Conservation (phyloP, 2,329 filamentous ascomycete species). For the Penicillium vulpinum region DNA sequence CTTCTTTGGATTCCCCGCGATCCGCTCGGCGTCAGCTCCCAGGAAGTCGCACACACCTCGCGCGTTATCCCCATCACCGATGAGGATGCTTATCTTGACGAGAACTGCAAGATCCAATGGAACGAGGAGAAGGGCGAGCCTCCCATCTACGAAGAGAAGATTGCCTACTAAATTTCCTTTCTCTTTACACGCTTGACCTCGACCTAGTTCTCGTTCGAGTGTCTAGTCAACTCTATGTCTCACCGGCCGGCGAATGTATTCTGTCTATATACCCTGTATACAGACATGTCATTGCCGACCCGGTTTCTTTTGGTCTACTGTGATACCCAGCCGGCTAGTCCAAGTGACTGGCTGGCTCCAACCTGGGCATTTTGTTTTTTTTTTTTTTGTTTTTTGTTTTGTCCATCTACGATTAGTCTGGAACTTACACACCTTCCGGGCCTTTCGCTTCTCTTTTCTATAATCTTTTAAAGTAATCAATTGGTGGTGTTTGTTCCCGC, state of each 20-base stretch:
- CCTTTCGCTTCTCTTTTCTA: not conserved
- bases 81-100: conserved; percentile 68
- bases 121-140: conserved; percentile 56
- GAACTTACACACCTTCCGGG: no score
- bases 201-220: not conserved
- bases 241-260: not conserved
- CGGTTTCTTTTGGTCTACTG: conserved; percentile 13
- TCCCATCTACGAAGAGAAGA: conserved; percentile 60
- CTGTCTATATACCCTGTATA: not conserved
- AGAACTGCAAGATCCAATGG: conserved; percentile 67
- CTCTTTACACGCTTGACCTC: not conserved
- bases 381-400: no score
- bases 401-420: not conserved
- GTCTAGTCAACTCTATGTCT: conserved; percentile 2
- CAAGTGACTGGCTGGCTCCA: conserved; percentile 5
- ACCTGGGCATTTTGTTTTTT: conserved; percentile 11
- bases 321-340: conserved; percentile 23
- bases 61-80: conserved; percentile 78
- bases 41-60: conserved; percentile 73
- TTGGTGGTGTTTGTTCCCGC: not conserved
- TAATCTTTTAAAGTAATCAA: conserved; percentile 13
- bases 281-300: not conserved
- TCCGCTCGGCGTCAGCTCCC: conserved; percentile 68
- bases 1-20: conserved; percentile 86
- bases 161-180: conserved; percentile 47